Base-by-base conservation (phyloP, 768 basidiomycete genomes). In the Collybiopsis luxurians region DNA sequence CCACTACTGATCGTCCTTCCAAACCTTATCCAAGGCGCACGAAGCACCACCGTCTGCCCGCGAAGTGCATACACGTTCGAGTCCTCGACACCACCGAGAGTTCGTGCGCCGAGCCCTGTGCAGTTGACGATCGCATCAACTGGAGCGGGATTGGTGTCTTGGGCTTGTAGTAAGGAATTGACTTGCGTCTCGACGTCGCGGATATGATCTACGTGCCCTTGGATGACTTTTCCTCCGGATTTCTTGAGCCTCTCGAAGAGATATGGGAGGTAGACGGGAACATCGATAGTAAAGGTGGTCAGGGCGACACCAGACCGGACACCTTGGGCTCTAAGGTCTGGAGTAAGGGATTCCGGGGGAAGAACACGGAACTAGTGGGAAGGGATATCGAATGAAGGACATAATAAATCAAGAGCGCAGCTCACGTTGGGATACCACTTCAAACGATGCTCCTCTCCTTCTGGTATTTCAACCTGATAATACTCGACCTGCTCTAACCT, bases 201-300 rank as follows among this genome's bases (percentile, higher is more conserved):
- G 54, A 89, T 78, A 59, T 89, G 86, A 58, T 86, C 83, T 0
- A 89, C 69, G 5, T 74, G 67, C 4, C 68, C 73, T 1, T 81
- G 80, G 6, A 79, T 71, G 21, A 79, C 69, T 0, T 62, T 65
- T 1, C 89, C 89, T n/a, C 87, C 87, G 3, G 62, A 63, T 0
- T 72, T 66, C 15, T 82, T 68, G 67, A 92, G 86, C 6, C 81
- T 82, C 2, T 75, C 63, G 28, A 83, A 67, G 3, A 92, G 80
- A 69, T 87, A 90, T 19, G 79, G 73, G 53, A 90, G 69, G 64
- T 90, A 92, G 3, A 70, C 64, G 0, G 84, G 77, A 0, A 82
- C 76, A 66, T 92, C 84, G 59, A 90, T 81, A 9, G 81, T 84
- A 39, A 91, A 59, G 0, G 87, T 87, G 13, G 74, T 78, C 70